These are phyloP conservation scores for Chlamydomonas sp. DNA, from an alignment of 139 green algal species.

Conservation along the genomic window DNA sequence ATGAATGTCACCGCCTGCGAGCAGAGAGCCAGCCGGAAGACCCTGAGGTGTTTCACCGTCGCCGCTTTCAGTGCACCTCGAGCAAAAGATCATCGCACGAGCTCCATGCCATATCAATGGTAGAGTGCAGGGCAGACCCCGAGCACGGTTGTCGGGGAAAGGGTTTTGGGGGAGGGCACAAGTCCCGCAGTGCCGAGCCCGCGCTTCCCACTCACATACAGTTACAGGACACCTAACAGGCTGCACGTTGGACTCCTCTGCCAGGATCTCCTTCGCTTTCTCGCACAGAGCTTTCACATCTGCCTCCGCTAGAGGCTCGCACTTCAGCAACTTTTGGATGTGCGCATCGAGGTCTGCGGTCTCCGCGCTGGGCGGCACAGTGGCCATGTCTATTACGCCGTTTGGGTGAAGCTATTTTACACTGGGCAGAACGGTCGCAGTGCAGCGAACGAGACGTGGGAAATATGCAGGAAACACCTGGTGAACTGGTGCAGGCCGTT, in stretches of 20 bases:
- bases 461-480: too few species aligned
- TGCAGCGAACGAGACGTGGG: too few species aligned
- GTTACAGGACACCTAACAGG: constrained; percentile 95
- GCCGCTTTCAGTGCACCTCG: too few species aligned
- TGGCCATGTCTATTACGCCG: constrained; percentile 2
- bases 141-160: too few species aligned
- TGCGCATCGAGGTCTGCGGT: constrained; percentile 77
- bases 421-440: too few species aligned
- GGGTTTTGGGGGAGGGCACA: too few species aligned
- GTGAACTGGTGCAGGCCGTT: too few species aligned
- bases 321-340: constrained; percentile 93
- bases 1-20: constrained; percentile 91
- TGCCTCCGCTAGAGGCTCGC: constrained; percentile 88
- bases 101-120: too few species aligned
- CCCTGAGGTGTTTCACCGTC: not conserved
- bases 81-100: too few species aligned
- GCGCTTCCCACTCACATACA: constrained; percentile 72
- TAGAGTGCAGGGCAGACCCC: too few species aligned
- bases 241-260: constrained; percentile 96
- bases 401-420: too few species aligned
- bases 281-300: constrained; percentile 95
- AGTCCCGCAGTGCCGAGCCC: too few species aligned
- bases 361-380: constrained; percentile 8
- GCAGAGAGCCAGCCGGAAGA: not conserved
- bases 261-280: constrained; percentile 92